Base-by-base conservation (phyloP, 2,329 filamentous ascomycete genomes). In the Trichoderma gracile region DNA sequence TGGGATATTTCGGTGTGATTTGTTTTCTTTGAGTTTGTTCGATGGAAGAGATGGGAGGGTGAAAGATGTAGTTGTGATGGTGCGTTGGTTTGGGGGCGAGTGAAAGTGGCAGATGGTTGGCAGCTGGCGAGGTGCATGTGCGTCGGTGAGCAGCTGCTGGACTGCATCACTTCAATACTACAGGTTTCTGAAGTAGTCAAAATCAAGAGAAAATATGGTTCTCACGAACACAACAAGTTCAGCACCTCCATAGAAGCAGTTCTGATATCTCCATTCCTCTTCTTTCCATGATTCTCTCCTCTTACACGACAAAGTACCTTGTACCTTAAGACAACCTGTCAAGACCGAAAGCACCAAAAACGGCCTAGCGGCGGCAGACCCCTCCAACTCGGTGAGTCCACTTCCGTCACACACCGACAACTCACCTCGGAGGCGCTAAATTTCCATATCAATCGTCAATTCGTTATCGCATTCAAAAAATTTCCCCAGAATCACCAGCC, bases 361-460 rank as follows among this genome's bases (percentile, higher is more conserved):
- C 14, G 3, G 60, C 0, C 23, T 50, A 63, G 60, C n/a, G 52
- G 2, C 6, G 3, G 30, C n/a, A n/a, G 19, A 30, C 2, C 49
- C 5, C 49, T 1, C 25, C 5, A 2, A n/a, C 9, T 40, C 59
- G 59, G 59, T 63, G 42, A 63, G 30, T 50, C 42, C 10, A 59
- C 9, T 30, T 9, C 1, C n/a, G n/a, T n/a, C 8, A 9, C 30
- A 30, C 30, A 30, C 68, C 65, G 69, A 68, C 66, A 52, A 45
- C 33, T 69, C 68, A 70, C 67, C 68, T 70, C 57, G 70, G 73
- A 73, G 72, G 73, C 73, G 73, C 49, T 72, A 38, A 42, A 52
- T 52, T 57, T 54, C 33, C 33, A 38, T 45, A 62, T 42, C 57
- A 50, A 60, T 60, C 58, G 40, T 62, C 55, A 62, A 60, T 43